Evolutionary conservation across 352 stramenopile species (phyloP), one percentile per base, ranked within the genome.

Genomic region (Globisporangium cylindrosporum): DNA sequence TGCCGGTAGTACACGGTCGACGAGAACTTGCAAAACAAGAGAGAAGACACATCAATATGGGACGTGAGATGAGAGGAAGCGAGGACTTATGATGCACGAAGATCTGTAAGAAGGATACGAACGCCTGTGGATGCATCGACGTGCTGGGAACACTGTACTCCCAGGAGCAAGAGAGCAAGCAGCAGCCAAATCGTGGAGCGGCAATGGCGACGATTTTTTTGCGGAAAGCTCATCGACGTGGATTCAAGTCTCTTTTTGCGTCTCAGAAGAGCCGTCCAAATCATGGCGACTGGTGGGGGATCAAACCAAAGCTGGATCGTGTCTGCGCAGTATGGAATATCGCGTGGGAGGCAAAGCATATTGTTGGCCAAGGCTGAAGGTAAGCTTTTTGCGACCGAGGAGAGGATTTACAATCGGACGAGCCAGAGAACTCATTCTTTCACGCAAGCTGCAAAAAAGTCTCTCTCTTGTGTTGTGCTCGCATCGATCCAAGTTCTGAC

Each of bases 1-100:
- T 86, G 74, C 34, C 76, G 83, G 59, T 82, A 93, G 71, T 87
- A 93, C 56, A 93, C 83, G 0, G 78, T 90, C 32, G 82, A 84
- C 24, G 78, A 78, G 18, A 70, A 68, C 72, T 74, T 53, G 55
- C 55, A 24, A 46, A 12, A 59, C 27, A 43, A 38, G 7, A 46
- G 10, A 5, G 51, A 32, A 10, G 43, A n/a, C 8, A 51, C 18
- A n/a, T 51, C 43, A 15, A n/a, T 22, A 24, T 8, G 20, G 8
- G 43, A 5, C 18, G 6, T 12, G 43, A 20, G 1, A 18, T 12
- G 6, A 51, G 18, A 51, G 43, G 38, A 46, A 46, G 38, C 38
- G 12, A 46, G 12, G 18, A 5, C 18, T 46, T 46, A 46, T 46
- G 12, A 51, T 12, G 43, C 6, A 4, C 43, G 22, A 51, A 18